Base-by-base conservation (phyloP, 805 yeast species). In the Kodamaea jinghongensis region DNA sequence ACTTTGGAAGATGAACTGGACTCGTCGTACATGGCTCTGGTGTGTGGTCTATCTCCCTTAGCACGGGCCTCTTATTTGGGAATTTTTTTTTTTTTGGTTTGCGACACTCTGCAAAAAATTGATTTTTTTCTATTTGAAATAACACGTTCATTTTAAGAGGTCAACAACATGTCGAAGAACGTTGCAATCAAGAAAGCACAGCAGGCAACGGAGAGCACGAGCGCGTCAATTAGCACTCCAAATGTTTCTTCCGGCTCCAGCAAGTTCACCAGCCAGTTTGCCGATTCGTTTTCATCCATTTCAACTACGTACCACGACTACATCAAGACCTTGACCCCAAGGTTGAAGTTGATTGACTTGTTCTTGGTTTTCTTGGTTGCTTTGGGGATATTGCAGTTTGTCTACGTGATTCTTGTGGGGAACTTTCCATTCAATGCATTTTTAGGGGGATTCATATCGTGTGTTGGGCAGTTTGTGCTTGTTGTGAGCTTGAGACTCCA, bases 401-500 rank as follows among this genome's bases (percentile, higher is more conserved):
- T 71, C 3, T 91, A 89, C 61, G 85, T 86, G 49, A 50, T 82
- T 30, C 45, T 88, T 10, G 78, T 89, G 33, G 96, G 97, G 27
- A 87, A 79, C 52, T 93, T 84, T 76, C 99, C 99, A 12, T 93
- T 93, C 76, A 93, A 93, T 65, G 98, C 96, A 16, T 93, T 93
- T 58, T 73, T 93, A 44, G 91, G 96, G 14, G 98, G 98, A 1
- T 93, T 93, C 58, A 77, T 84, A 40, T 71, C 88, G 15, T 86
- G 97, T 32, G 97, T 93, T 36, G 98, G 96, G 10, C 98, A 93
- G 63, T 93, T 93, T 60, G 98, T 93, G 17, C 75, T 93, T 47
- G 79, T 95, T 9, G 87, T 86, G 30, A 75, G 86, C 45, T 70
- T 93, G 55, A 75, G 98, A 55, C 73, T 91, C 55, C 97, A 90